Base-by-base conservation (phyloP, 2,329 filamentous ascomycete species). In the Pseudogymnoascus sp. region DNA sequence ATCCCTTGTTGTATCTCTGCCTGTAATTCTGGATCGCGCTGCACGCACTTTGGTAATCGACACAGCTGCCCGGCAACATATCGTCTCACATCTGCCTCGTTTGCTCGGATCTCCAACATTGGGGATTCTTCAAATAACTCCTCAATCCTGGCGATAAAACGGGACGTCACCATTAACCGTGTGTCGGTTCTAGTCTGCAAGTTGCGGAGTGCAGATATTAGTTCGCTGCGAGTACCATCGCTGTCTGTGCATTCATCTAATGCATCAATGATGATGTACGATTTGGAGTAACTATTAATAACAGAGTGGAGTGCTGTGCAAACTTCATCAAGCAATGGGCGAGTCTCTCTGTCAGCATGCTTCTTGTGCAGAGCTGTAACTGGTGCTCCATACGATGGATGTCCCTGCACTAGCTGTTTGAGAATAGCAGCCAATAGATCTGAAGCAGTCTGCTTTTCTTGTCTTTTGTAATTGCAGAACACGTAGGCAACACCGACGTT, bases 71-170 rank as follows among this genome's bases (percentile, higher is more conserved):
- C 25, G 1, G 7, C 4, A 36, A 59, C 35, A 21, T 7, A 59
- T 59, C 13, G 10, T 25, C 12, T 37, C 1, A 59, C 55, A 59
- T 59, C 55, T 36, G 15, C 15, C 5, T 59, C 55, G 21, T 2
- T 59, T 0, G 55, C 55, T 21, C 3, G 31, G 1, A 59, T 59
- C 13, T 59, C 9, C 1, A 59, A 37, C 10, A 4, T 4, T 35
- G 9, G 35, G 10, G 8, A 4, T 7, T n/a, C 55, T 13, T 80
- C 6, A 69, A 71, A 4, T 86, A 85, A 69, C 86, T 86, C 66
- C 78, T 82, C 15, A 80, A 83, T 59, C 78, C 83, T 15, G 82
- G 84, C 62, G 79, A 79, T 61, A 74, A 79, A 27, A 13, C 55
- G 55, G 7, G 55, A 36, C 8, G 55, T 59, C 10, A 8, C 31